Conservation (phyloP, 169 alveolate species). For the Eimeria sp. region DNA sequence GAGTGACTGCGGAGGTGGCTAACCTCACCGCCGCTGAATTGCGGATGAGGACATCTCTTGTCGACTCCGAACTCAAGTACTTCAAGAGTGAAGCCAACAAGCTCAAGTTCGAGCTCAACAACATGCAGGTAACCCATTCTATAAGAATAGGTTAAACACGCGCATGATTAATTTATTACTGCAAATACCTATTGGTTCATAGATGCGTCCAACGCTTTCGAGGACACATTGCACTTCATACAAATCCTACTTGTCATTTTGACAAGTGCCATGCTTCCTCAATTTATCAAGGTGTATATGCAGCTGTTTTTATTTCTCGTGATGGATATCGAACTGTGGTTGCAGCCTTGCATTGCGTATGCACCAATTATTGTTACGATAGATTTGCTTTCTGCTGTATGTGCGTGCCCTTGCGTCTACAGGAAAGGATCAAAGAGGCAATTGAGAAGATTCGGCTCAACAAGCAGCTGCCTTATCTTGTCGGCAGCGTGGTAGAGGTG, state of each 20-base stretch:
- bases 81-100: constrained; percentile 78
- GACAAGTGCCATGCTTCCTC: not conserved
- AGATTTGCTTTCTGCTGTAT: not conserved
- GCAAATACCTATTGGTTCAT: not conserved
- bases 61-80: constrained; percentile 86
- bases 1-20: constrained; percentile 85
- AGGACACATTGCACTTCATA: not conserved
- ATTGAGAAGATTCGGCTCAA: constrained; percentile 97
- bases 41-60: constrained; percentile 83
- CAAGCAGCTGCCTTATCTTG: constrained; percentile 99
- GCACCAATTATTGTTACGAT: not conserved
- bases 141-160: not conserved
- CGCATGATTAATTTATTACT: not conserved
- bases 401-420: not conserved
- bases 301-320: not conserved
- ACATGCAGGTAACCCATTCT: constrained; percentile 69
- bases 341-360: not conserved
- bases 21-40: constrained; percentile 79
- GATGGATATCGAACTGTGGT: not conserved
- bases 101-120: constrained; percentile 75
- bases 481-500: constrained; percentile 99
- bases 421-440: constrained; percentile 87
- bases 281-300: not conserved
- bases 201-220: not conserved
- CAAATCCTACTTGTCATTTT: no score